Conservation (phyloP, 345 rosid species). For the Populus ilicifolia region DNA sequence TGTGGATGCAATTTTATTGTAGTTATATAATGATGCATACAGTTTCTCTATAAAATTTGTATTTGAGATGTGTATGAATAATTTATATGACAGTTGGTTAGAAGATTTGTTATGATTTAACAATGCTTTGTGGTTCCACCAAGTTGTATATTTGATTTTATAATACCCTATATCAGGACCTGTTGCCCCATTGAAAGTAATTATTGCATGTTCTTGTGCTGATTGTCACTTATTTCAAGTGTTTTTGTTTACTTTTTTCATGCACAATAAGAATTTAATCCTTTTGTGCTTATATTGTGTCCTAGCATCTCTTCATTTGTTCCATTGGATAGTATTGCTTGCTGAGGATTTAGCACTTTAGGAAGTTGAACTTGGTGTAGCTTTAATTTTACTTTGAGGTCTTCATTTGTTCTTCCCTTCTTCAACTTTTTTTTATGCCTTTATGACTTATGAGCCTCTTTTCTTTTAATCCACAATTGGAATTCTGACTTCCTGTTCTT, state of each 20-base stretch:
- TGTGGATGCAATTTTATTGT: background rate
- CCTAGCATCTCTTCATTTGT: background rate
- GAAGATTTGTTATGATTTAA: background rate
- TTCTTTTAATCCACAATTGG: background rate
- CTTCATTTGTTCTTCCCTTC: no score
- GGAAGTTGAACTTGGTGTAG: background rate
- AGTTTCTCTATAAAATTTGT: background rate
- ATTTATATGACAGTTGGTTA: background rate
- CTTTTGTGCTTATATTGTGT: no score
- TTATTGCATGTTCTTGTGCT: no score
- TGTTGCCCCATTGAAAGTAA: no score
- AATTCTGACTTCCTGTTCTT: slow-evolving; percentile 11
- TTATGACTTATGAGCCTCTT: background rate
- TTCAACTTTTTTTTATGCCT: background rate
- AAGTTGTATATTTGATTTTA: no score
- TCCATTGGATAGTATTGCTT: background rate
- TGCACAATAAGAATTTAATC: no score
- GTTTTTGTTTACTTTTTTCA: no score
- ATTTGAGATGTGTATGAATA: background rate
- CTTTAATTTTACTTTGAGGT: background rate
- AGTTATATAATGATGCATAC: background rate
- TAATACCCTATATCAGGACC: no score
- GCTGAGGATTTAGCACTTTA: background rate
- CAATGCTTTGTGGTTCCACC: no score
- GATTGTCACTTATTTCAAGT: no score